Conservation (phyloP, 192 early-diverging fungal genomes). For the Ramicandelaber brevisporus region DNA sequence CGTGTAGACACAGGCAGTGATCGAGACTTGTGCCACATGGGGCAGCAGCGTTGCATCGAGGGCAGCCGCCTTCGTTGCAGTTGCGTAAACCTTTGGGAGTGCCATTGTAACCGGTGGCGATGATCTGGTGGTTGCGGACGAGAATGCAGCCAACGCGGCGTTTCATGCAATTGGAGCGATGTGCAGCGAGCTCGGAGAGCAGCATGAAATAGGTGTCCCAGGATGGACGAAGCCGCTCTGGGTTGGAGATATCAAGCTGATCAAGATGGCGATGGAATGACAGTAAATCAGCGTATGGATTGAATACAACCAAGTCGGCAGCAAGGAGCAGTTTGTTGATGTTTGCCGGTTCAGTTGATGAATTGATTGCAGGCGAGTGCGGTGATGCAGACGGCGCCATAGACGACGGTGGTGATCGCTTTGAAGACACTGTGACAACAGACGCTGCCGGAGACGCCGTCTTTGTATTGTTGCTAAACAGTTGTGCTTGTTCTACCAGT, state of each 20-base stretch:
- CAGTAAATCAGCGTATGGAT: conserved; percentile 13
- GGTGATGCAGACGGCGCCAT: background rate
- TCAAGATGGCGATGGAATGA: conserved; percentile 18
- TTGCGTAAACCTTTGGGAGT: conserved; percentile 78
- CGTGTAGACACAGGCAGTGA: conserved; percentile 86
- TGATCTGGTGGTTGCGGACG: conserved; percentile 61
- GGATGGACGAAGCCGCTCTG: conserved; percentile 56
- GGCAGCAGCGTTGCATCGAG: conserved; percentile 68
- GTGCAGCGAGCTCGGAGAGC: conserved; percentile 71
- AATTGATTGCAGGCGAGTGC: background rate
- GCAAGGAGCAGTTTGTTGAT: conserved; percentile 2
- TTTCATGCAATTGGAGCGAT: conserved; percentile 94
- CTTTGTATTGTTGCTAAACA: too few relatives aligned
- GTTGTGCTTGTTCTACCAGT: too few relatives aligned
- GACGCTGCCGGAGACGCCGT: too few relatives aligned
- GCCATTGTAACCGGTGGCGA: conserved; percentile 98
- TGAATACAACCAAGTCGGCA: conserved; percentile 36
- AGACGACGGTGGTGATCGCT: too few relatives aligned
- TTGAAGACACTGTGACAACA: too few relatives aligned
- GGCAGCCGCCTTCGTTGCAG: conserved; percentile 88
- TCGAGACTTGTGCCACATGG: conserved; percentile 56
- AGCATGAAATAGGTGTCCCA: conserved; percentile 99
- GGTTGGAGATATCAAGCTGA: conserved; percentile 29
- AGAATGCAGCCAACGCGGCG: conserved; percentile 87
- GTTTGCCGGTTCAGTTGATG: background rate